phyloP scores from a whole-genome alignment of 495 filamentous ascomycete genomes.

The Trichoderma asperelloides region DNA sequence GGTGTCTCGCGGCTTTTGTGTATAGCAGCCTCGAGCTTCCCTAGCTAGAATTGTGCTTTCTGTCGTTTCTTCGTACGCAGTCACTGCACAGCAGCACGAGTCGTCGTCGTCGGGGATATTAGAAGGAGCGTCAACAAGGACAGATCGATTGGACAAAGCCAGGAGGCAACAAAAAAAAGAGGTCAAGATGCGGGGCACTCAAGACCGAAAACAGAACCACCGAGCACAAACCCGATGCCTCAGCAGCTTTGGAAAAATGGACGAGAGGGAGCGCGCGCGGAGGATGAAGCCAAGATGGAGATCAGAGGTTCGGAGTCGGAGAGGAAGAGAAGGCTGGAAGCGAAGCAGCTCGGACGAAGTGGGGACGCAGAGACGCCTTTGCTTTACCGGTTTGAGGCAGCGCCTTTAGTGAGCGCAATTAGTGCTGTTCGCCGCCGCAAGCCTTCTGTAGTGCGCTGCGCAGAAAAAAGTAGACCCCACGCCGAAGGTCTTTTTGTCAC shows the following conservation, averaged over 20 bases:
- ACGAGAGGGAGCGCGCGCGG: background rate
- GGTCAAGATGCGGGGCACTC: background rate
- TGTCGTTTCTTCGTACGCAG: background rate
- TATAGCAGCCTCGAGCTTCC: background rate
- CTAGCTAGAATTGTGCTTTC: background rate
- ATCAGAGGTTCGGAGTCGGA: background rate
- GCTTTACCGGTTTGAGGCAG: background rate
- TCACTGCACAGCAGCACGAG: background rate
- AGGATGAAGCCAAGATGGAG: background rate
- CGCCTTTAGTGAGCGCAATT: background rate
- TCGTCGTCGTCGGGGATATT: background rate
- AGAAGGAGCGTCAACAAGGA: background rate
- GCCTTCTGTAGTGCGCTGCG: background rate
- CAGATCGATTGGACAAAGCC: background rate
- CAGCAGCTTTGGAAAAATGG: background rate
- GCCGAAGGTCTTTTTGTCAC: background rate
- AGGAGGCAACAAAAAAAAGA: background rate
- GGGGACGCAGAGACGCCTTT: background rate
- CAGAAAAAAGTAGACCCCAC: background rate
- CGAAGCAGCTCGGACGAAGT: background rate
- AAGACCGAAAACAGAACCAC: background rate
- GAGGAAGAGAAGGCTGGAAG: background rate
- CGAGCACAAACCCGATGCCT: background rate
- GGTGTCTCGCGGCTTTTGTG: background rate
- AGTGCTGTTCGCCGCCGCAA: background rate